Conservation (phyloP, 176 grass and related monocot species). For the Pontederia paniculata region DNA sequence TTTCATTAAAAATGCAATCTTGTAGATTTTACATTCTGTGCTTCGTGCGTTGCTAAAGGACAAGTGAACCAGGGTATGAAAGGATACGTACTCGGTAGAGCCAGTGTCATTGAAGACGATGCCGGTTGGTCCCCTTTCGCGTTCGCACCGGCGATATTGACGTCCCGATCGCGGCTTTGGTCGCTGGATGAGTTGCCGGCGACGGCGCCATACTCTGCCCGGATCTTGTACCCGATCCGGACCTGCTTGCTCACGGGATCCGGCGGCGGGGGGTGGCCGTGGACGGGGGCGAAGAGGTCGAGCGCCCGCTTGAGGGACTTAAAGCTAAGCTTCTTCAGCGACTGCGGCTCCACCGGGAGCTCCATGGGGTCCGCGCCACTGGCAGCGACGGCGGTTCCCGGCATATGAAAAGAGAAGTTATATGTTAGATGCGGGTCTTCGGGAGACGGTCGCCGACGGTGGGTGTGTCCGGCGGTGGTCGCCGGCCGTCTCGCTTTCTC, state of each 20-base stretch:
- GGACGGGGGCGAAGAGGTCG: slow-evolving; percentile 69
- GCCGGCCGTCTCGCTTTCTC: too few species aligned
- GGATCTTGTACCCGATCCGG: slow-evolving; percentile 67
- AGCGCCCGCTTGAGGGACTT: slow-evolving; percentile 68
- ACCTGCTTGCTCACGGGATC: slow-evolving; percentile 67
- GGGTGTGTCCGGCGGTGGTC: too few species aligned
- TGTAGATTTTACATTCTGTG: neutral
- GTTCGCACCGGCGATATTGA: slow-evolving; percentile 7
- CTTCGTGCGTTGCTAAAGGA: neutral
- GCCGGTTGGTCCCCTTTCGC: slow-evolving; percentile 21
- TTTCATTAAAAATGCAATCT: too few species aligned
- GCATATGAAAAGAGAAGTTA: neutral
- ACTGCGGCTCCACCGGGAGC: slow-evolving; percentile 59
- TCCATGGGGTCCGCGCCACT: slow-evolving; percentile 20
- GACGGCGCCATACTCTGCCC: slow-evolving; percentile 56
- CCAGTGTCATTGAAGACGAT: slow-evolving; percentile 24
- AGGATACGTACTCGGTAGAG: slow-evolving; percentile 39
- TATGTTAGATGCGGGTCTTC: too few species aligned
- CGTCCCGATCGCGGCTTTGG: slow-evolving; percentile 16
- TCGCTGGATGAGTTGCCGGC: slow-evolving; percentile 36
- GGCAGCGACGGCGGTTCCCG: neutral
- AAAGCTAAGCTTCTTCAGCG: slow-evolving; percentile 79
- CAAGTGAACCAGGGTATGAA: slow-evolving; percentile 4
- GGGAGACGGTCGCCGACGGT: too few species aligned
- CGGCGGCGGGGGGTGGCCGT: slow-evolving; percentile 26